phyloP scores from a whole-genome alignment of 2,329 filamentous ascomycete species.

The Fusarium praegraminearum region DNA sequence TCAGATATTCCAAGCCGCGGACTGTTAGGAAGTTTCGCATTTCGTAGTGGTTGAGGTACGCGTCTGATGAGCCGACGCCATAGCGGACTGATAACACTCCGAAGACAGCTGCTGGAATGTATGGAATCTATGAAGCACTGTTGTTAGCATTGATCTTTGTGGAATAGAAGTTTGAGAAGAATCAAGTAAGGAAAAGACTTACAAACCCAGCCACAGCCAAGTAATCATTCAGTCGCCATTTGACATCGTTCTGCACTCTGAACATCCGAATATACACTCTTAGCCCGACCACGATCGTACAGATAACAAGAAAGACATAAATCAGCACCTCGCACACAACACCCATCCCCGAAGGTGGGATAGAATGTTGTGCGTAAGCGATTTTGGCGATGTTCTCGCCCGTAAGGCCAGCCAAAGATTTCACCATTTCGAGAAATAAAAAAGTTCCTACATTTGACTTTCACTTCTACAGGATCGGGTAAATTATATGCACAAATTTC shows the following conservation, averaged over 20 bases:
- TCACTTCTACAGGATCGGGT: neutral
- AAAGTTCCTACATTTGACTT: neutral
- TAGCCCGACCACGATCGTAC: neutral
- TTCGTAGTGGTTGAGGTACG: slow-evolving; percentile 9
- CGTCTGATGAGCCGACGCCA: slow-evolving; percentile 19
- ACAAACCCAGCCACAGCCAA: slow-evolving; percentile 29
- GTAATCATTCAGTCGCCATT: slow-evolving; percentile 32
- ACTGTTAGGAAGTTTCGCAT: slow-evolving; percentile 16
- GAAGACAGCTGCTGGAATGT: slow-evolving; percentile 23
- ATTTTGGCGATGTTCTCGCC: neutral
- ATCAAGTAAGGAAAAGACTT: neutral
- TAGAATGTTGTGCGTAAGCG: neutral
- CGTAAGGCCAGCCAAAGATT: neutral
- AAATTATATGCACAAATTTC: neutral
- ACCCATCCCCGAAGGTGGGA: neutral
- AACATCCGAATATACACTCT: slow-evolving; percentile 15
- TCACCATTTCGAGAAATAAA: neutral
- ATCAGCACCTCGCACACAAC: neutral
- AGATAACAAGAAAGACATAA: neutral
- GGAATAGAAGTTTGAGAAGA: no score
- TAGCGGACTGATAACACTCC: slow-evolving; percentile 21
- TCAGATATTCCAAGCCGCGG: slow-evolving; percentile 27
- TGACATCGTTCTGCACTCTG: neutral
- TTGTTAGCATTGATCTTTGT: neutral
- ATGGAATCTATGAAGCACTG: slow-evolving; percentile 1